phyloP scores from a whole-genome alignment of 805 yeast species.

The Cyberlindnera samutprakarnensis region DNA sequence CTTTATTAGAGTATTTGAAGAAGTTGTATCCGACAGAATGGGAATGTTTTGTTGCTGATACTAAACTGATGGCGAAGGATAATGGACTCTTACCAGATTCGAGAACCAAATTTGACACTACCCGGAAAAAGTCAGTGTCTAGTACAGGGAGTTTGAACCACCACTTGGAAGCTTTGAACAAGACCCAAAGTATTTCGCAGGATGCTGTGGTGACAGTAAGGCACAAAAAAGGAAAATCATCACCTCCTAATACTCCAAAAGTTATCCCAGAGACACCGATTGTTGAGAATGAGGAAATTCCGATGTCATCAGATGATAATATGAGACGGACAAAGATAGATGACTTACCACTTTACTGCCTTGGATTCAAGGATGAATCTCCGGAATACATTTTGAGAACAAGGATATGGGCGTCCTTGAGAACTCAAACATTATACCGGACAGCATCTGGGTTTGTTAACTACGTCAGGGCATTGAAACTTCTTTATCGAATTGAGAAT shows the following conservation, averaged over 20 bases:
- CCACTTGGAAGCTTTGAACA: background rate
- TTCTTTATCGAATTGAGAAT: conserved; percentile 61
- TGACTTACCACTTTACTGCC: conserved; percentile 62
- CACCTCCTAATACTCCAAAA: conserved; percentile 5
- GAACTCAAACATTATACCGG: conserved; percentile 78
- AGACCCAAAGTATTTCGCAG: background rate
- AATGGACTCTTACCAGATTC: conserved; percentile 29
- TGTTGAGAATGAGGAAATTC: conserved; percentile 26
- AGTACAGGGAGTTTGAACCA: conserved; percentile 1
- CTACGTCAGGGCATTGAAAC: conserved; percentile 63
- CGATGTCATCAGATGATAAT: conserved; percentile 24
- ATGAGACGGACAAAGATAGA: conserved; percentile 36
- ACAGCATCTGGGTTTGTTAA: conserved; percentile 82
- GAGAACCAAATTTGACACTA: conserved; percentile 17
- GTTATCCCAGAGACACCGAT: conserved; percentile 4
- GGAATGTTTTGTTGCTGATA: conserved; percentile 72
- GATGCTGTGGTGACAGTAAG: background rate
- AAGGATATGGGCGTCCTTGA: conserved; percentile 78
- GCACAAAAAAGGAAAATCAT: background rate
- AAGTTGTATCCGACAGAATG: conserved; percentile 68
- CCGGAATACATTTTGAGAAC: conserved; percentile 64
- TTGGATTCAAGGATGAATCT: conserved; percentile 64
- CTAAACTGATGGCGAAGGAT: conserved; percentile 55
- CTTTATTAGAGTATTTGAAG: conserved; percentile 75
- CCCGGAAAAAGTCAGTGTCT: conserved; percentile 6